A percentile compares a stretch with the other conserved stretches of the same genome.
These are phyloP conservation scores for Xylaria sp. DNA, from an alignment of 2,329 filamentous ascomycete species.

Conservation along the genomic window DNA sequence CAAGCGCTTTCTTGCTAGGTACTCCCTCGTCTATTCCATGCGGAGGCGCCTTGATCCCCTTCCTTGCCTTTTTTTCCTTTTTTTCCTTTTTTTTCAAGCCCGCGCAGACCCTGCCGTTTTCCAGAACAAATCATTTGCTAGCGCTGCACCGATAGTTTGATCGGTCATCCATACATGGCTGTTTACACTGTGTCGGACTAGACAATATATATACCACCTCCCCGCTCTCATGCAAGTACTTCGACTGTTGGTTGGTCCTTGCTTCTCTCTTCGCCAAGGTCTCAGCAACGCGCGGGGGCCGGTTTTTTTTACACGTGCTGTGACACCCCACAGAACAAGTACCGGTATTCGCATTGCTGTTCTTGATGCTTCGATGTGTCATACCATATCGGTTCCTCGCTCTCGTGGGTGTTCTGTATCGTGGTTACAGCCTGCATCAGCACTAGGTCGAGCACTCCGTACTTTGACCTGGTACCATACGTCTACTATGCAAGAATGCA, in stretches of 20 bases:
- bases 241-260: neutral
- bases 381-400: neutral
- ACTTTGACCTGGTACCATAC: neutral
- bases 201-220: too few species aligned
- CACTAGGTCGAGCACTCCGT: neutral
- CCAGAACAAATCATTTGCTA: conserved; percentile 10
- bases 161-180: too few species aligned
- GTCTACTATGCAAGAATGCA: conserved; percentile 1
- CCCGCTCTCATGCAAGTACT: too few species aligned
- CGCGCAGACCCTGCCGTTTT: conserved; percentile 3
- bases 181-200: too few species aligned
- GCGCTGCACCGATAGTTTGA: too few species aligned
- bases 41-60: too few species aligned
- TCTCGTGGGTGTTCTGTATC: neutral
- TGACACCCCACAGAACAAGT: too few species aligned
- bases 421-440: neutral
- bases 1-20: too few species aligned
- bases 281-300: conserved; percentile 13
- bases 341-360: too few species aligned
- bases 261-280: conserved; percentile 4
- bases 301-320: neutral
- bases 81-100: neutral
- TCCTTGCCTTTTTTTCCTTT: neutral
- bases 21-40: neutral
- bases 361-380: too few species aligned